These are phyloP conservation scores for Flaveria sonorensis DNA, from an alignment of 129 eudicot genomes.

Conservation along the genomic window DNA sequence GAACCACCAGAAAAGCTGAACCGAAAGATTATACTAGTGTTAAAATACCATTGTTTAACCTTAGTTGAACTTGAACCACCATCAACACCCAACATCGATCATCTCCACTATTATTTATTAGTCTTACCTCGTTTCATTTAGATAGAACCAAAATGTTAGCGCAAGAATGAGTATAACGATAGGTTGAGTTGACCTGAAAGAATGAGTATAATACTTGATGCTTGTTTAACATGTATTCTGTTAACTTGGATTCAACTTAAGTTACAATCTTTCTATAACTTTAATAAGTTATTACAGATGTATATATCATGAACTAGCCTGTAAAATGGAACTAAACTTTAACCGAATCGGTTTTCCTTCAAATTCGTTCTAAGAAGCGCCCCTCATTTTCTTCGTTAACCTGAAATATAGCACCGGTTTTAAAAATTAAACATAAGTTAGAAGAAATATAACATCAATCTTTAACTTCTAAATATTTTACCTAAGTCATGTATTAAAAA, in stretches of 20 bases:
- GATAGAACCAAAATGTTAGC: not conserved
- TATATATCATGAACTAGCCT: not conserved
- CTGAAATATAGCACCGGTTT: slow-evolving; percentile 19
- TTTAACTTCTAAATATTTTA: not conserved
- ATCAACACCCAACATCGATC: not conserved
- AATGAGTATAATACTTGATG: too few species aligned
- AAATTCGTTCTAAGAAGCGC: not conserved
- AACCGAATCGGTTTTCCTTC: not conserved
- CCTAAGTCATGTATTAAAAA: not conserved
- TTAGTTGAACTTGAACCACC: not conserved
- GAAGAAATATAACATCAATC: not conserved
- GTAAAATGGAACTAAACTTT: not conserved
- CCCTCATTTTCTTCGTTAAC: not conserved
- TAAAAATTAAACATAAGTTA: not conserved
- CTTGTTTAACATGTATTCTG: too few species aligned
- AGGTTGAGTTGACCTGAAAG: not conserved
- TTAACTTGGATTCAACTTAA: not conserved
- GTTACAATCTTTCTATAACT: not conserved
- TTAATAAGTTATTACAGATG: not conserved
- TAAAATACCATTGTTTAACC: too few species aligned
- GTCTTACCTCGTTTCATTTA: not conserved
- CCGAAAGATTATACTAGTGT: too few species aligned
- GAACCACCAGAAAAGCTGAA: too few species aligned
- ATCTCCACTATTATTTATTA: not conserved
- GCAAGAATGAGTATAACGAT: not conserved